Evolutionary conservation across 805 yeast genomes (phyloP).

Genomic region (Debaryomyces castellii): DNA sequence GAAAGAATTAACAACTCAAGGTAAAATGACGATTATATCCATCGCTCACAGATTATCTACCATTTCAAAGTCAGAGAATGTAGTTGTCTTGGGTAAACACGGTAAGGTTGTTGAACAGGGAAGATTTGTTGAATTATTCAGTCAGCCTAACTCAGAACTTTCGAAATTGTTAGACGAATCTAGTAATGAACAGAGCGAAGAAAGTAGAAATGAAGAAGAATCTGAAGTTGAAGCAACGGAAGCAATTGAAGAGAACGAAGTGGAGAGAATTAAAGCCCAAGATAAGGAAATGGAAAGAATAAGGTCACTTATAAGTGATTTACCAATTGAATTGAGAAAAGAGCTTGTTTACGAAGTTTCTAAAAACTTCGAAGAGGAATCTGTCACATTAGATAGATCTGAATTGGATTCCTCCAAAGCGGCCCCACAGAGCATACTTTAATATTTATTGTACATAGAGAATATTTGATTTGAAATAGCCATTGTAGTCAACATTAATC

Average conservation of each 20-base stretch:
- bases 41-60: constrained; percentile 47
- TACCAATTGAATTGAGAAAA: constrained; percentile 31
- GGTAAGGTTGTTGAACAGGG: constrained; percentile 44
- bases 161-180: constrained; percentile 41
- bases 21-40: constrained; percentile 42
- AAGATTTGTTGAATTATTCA: constrained; percentile 37
- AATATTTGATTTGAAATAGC: background rate
- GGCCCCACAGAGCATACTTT: background rate
- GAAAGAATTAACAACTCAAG: constrained; percentile 34
- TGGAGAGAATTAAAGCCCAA: constrained; percentile 14
- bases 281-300: constrained; percentile 22
- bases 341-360: constrained; percentile 28
- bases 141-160: constrained; percentile 40
- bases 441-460: constrained; percentile 1
- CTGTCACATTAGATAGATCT: background rate
- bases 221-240: constrained; percentile 25
- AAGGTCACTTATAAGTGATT: constrained; percentile 33
- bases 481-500: background rate
- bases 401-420: background rate
- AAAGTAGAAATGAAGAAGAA: constrained; percentile 21
- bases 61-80: constrained; percentile 44
- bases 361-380: constrained; percentile 5
- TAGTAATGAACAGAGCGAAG: constrained; percentile 12
- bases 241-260: constrained; percentile 13
- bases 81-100: constrained; percentile 41